Base-by-base conservation (phyloP, 441 rosid species). In the Erodium trifolium region DNA sequence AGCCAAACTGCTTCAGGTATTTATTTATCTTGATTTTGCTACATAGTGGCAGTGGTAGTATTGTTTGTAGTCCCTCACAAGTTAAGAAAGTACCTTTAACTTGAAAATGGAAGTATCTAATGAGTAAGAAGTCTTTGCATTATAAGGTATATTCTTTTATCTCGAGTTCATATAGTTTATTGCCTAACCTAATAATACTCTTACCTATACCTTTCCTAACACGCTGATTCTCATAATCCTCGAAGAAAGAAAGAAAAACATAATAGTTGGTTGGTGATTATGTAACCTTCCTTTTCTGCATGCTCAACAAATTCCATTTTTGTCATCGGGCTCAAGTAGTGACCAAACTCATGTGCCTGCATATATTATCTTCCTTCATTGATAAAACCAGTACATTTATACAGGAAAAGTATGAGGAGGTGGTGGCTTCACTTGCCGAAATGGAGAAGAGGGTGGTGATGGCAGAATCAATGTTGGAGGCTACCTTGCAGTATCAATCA, bases 371-470 rank as follows among this genome's bases (percentile, higher is more conserved):
- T 19, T 43, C 11, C 64, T 19, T 34, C 10, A 39, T 18, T 65
- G 49, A 57, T 18, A 3, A 9, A 9, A 66, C 63, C 66, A 16
- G 31, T 37, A 41, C 34, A 31, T 31, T 65, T 71, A 59, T 77
- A 60, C 82, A 95, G 99, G 97, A 88, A 78, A 94, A 92, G 80
- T 90, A 90, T 70, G 96, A 90, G 82, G 90, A 86, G 67, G 87
- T 91, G 18, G 62, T 80, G 60, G 87, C 84, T 74, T 81, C 85
- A 19, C 87, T 94, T 27, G 86, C 87, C 72, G 96, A 87, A 79
- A 94, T 88, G 97, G 97, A 94, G 86, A 88, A 90, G 80, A 85
- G 96, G 76, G 90, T 80, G 43, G 89, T 92, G 57, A 90, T 92
- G 92, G 99, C 99, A 73, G 99, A 92, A 79, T 94, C 64, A 59